Conservation (phyloP, 2,329 filamentous ascomycete genomes). For the Fusarium mundagurra region DNA sequence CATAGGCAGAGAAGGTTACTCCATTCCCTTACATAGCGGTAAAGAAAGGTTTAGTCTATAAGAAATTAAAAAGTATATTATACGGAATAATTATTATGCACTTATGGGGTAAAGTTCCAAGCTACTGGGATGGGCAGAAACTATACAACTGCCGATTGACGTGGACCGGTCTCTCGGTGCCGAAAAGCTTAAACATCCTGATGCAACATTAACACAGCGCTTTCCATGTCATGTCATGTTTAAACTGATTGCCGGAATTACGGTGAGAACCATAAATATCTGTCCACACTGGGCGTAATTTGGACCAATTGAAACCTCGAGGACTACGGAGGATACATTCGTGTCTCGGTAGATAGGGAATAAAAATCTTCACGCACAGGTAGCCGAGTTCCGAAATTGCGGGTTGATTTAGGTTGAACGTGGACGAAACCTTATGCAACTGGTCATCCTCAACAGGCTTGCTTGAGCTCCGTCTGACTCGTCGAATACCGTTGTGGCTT, state of each 20-base stretch:
- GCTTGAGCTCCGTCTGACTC: no score
- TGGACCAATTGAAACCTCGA: neutral
- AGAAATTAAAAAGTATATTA: neutral
- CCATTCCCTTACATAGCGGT: neutral
- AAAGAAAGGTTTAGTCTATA: neutral
- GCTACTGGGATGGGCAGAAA: neutral
- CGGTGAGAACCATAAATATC: fast-evolving
- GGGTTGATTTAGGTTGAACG: neutral
- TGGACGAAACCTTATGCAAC: neutral
- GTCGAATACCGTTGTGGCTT: no score
- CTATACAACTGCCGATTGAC: neutral
- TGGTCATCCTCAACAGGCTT: no score
- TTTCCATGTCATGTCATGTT: fast-evolving
- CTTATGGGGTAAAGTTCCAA: neutral
- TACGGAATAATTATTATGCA: neutral
- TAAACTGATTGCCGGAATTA: fast-evolving
- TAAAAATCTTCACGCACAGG: neutral
- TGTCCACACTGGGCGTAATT: neutral
- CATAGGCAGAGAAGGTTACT: fast-evolving
- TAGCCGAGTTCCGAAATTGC: neutral
- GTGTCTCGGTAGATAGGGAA: fast-evolving
- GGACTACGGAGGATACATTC: neutral
- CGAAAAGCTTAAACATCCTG: neutral
- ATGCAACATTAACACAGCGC: fast-evolving
- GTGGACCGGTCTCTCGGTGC: neutral